Conservation (phyloP, 2,329 filamentous ascomycete genomes). For the Colletotrichum falcatum region DNA sequence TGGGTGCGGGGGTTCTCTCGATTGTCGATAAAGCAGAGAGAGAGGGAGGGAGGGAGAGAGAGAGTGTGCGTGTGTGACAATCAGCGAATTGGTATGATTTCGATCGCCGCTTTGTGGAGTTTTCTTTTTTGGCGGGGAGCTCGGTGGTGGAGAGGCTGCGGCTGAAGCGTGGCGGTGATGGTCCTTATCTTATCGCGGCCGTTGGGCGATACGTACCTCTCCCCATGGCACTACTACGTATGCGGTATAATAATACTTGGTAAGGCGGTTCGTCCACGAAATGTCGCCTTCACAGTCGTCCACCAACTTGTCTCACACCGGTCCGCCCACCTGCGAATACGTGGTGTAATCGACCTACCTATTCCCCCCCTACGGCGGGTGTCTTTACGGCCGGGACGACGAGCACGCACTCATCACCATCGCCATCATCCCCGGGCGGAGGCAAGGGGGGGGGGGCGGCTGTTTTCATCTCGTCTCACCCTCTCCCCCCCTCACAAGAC, state of each 20-base stretch:
- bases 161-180: slow-evolving; percentile 1
- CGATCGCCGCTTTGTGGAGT: slow-evolving; percentile 18
- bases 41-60: background rate
- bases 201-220: too few relatives aligned
- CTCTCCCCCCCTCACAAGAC: background rate
- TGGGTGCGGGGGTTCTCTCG: slow-evolving; percentile 43
- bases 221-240: too few relatives aligned
- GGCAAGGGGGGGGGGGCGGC: background rate
- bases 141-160: slow-evolving; percentile 7
- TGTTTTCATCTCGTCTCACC: background rate
- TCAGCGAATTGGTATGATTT: background rate
- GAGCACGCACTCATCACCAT: background rate
- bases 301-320: too few relatives aligned
- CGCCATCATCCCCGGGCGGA: too few relatives aligned
- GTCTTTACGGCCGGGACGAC: background rate
- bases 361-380: too few relatives aligned
- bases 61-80: background rate
- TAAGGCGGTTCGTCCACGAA: too few relatives aligned
- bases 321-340: too few relatives aligned
- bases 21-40: background rate
- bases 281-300: background rate
- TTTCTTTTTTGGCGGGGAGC: too few relatives aligned
- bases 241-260: too few relatives aligned
- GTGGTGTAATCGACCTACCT: background rate
- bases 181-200: slow-evolving; percentile 25